These are phyloP conservation scores for Solanum bulbocastanum DNA, from an alignment of 257 asterid species.

Conservation along the genomic window DNA sequence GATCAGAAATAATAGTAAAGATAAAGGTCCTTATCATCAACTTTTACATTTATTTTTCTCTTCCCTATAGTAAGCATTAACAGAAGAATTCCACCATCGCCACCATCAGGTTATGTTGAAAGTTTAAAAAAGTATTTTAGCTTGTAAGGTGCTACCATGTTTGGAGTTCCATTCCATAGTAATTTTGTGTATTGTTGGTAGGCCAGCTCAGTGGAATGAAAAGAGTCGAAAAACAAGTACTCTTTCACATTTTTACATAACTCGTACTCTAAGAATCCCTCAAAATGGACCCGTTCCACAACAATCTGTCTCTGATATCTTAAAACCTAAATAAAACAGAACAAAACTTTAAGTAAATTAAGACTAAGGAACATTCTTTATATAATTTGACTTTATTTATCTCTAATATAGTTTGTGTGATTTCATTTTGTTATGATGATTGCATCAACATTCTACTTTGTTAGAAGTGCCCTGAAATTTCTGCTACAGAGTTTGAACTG, in stretches of 20 bases:
- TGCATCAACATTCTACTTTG: neutral
- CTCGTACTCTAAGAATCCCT: conserved; percentile 24
- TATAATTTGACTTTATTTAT: too few relatives aligned
- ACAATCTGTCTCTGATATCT: neutral
- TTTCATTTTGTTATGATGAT: too few relatives aligned
- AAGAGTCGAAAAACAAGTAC: neutral
- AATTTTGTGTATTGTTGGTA: neutral
- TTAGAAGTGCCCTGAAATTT: neutral
- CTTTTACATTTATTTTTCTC: too few relatives aligned
- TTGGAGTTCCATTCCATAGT: neutral
- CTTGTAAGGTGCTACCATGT: neutral
- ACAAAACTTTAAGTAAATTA: neutral
- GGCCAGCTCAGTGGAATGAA: neutral
- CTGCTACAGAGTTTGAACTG: neutral
- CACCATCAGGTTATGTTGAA: neutral
- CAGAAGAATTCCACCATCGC: too few relatives aligned
- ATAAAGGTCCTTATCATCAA: too few relatives aligned
- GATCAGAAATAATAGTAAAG: neutral
- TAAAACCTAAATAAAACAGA: neutral
- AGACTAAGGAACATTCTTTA: too few relatives aligned
- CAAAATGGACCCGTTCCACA: conserved; percentile 41
- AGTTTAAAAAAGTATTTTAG: neutral
- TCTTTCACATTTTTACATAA: conserved; percentile 26
- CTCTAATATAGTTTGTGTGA: too few relatives aligned
- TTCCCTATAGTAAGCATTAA: too few relatives aligned